A percentile compares a stretch with the other conserved stretches of the same genome.
Evolutionary conservation across 2,329 filamentous ascomycete species (phyloP).

Genomic region (Aspergillus costaricaensis): DNA sequence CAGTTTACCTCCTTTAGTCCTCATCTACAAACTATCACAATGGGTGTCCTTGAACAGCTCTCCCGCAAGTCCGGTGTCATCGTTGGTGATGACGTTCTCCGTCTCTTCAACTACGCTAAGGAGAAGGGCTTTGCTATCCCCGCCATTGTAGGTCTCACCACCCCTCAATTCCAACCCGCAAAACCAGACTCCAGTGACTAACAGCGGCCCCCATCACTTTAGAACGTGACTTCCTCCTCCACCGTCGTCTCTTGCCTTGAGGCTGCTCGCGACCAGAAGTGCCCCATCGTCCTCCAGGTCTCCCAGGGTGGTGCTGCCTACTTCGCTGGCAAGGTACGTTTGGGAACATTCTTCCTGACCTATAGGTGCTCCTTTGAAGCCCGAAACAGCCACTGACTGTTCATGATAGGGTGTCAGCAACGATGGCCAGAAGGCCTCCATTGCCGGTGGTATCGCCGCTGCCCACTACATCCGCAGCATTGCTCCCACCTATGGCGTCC

Average conservation of each 20-base stretch:
- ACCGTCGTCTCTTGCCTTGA: constrained; percentile 85
- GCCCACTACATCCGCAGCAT: constrained; percentile 92
- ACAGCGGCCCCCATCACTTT: background rate
- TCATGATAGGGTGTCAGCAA: constrained; percentile 69
- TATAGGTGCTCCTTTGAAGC: background rate
- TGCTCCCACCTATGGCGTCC: constrained; percentile 83
- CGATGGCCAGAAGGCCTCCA: constrained; percentile 79
- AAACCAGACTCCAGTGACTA: background rate
- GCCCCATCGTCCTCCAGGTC: constrained; percentile 89
- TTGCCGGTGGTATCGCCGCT: constrained; percentile 82
- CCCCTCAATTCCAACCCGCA: background rate
- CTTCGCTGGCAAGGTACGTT: constrained; percentile 78
- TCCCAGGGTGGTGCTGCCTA: constrained; percentile 92
- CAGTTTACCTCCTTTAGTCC: background rate
- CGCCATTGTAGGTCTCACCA: constrained; percentile 61
- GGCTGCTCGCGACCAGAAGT: constrained; percentile 88
- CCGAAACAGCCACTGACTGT: constrained; percentile 1
- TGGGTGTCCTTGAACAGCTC: constrained; percentile 57
- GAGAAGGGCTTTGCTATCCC: constrained; percentile 87
- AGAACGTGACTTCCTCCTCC: constrained; percentile 92
- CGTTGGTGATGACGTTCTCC: constrained; percentile 65
- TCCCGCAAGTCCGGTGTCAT: constrained; percentile 67
- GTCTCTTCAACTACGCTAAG: constrained; percentile 86
- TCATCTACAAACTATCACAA: constrained; percentile 29
- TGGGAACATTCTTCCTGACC: background rate